phyloP scores from a whole-genome alignment of 2,329 filamentous ascomycete species.

The Arthroderma sp. region DNA sequence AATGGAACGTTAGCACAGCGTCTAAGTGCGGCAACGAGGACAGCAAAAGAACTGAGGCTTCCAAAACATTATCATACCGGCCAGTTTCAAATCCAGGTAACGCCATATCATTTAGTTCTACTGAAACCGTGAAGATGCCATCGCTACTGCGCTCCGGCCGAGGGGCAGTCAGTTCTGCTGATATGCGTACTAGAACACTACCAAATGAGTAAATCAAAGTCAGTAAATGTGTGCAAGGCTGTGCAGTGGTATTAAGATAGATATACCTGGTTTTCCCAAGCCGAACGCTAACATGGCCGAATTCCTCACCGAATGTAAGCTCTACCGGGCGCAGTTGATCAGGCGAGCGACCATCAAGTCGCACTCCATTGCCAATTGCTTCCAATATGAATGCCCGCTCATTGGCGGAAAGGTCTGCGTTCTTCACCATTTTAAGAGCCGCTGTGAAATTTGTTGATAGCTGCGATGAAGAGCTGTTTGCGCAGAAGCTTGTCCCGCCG shows the following conservation, averaged over 20 bases:
- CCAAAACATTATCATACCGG: conserved; percentile 35
- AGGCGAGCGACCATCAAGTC: conserved; percentile 69
- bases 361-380: conserved; percentile 65
- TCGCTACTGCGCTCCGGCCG: conserved; percentile 85
- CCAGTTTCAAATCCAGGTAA: conserved; percentile 81
- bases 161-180: conserved; percentile 75
- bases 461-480: no score
- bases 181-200: conserved; percentile 73
- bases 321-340: conserved; percentile 68
- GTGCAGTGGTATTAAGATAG: neutral
- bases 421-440: conserved; percentile 8
- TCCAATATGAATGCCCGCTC: conserved; percentile 77
- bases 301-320: conserved; percentile 76
- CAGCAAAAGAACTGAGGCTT: neutral
- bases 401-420: conserved; percentile 62
- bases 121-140: conserved; percentile 82
- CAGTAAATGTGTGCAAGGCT: conserved; percentile 7
- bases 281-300: conserved; percentile 75
- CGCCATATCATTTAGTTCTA: conserved; percentile 84
- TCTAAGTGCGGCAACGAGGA: neutral
- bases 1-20: neutral
- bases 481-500: no score
- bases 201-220: neutral
- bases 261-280: conserved; percentile 77
- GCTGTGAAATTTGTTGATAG: no score